Evolutionary conservation across 768 basidiomycete genomes (phyloP).

Genomic region (Suillus tomentosus): DNA sequence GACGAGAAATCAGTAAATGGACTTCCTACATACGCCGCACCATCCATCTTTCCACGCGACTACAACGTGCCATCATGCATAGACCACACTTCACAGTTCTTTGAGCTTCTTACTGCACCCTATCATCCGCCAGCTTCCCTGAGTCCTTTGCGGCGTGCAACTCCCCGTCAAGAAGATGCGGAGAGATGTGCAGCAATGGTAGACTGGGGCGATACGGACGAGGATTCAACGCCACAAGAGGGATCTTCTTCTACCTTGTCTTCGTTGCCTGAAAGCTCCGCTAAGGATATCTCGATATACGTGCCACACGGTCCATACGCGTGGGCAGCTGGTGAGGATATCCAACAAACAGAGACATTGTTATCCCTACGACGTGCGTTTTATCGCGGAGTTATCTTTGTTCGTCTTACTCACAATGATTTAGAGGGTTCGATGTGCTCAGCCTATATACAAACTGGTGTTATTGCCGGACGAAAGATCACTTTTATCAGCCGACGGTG

Average conservation of each 20-base stretch:
- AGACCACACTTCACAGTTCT: constrained; percentile 31
- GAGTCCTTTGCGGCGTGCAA: constrained; percentile 15
- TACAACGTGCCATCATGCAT: constrained; percentile 19
- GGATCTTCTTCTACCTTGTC: not conserved
- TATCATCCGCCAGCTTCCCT: constrained; percentile 18
- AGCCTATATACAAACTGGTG: constrained; percentile 39
- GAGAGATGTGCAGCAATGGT: constrained; percentile 30
- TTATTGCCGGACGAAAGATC: constrained; percentile 28
- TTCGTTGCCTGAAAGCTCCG: constrained; percentile 18
- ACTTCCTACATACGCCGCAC: constrained; percentile 10
- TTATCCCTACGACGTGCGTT: constrained; percentile 28
- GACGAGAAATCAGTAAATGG: constrained; percentile 7
- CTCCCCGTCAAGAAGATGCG: constrained; percentile 22
- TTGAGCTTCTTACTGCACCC: constrained; percentile 30
- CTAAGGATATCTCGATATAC: constrained; percentile 24
- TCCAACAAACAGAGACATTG: constrained; percentile 31
- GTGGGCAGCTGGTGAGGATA: constrained; percentile 30
- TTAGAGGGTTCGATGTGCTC: constrained; percentile 40
- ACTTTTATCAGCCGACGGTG: constrained; percentile 41
- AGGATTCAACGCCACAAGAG: not conserved
- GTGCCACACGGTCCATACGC: constrained; percentile 35
- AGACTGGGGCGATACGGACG: constrained; percentile 25
- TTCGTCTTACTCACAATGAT: constrained; percentile 10
- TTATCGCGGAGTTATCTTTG: not conserved
- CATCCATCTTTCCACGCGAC: constrained; percentile 17